Percentiles rank a stretch among this genome's conserved stretches.
These are phyloP conservation scores for Circinella minor DNA, from an alignment of 371 early-diverging fungal species.

Conservation along the genomic window DNA sequence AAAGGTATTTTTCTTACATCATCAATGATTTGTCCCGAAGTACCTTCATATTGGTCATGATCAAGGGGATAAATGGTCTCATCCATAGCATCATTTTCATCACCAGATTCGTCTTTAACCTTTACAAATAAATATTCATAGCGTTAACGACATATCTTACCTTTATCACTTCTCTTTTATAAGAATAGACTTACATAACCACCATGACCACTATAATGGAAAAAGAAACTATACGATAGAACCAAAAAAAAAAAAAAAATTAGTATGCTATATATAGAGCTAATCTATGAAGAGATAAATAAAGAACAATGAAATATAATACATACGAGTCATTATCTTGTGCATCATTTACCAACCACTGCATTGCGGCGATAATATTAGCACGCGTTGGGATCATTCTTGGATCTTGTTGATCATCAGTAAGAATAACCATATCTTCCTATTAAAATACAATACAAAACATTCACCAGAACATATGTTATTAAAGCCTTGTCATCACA, in stretches of 20 bases:
- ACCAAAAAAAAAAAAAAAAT: neutral
- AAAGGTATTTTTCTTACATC: constrained; percentile 52
- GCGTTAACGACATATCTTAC: too few species aligned
- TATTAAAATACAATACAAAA: neutral
- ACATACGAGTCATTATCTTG: constrained; percentile 81
- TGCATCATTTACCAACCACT: constrained; percentile 88
- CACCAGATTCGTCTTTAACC: constrained; percentile 69
- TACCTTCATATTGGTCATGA: constrained; percentile 53
- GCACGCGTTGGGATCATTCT: constrained; percentile 76
- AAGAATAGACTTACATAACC: constrained; percentile 44
- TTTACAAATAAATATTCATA: neutral
- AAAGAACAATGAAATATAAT: neutral
- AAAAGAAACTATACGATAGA: constrained; percentile 62
- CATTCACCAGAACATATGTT: too few species aligned
- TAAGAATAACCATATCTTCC: constrained; percentile 82
- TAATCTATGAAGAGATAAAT: neutral
- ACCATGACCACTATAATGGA: constrained; percentile 95
- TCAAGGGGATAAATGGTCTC: constrained; percentile 81
- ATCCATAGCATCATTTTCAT: constrained; percentile 83
- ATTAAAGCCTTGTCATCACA: neutral
- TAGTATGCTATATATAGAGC: too few species aligned
- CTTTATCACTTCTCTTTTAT: neutral
- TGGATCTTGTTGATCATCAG: constrained; percentile 82
- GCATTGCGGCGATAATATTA: constrained; percentile 69
- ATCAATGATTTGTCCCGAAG: constrained; percentile 84